Evolutionary conservation across 2,329 filamentous ascomycete genomes (phyloP).

Genomic region (Chrysosporium queenslandicum): DNA sequence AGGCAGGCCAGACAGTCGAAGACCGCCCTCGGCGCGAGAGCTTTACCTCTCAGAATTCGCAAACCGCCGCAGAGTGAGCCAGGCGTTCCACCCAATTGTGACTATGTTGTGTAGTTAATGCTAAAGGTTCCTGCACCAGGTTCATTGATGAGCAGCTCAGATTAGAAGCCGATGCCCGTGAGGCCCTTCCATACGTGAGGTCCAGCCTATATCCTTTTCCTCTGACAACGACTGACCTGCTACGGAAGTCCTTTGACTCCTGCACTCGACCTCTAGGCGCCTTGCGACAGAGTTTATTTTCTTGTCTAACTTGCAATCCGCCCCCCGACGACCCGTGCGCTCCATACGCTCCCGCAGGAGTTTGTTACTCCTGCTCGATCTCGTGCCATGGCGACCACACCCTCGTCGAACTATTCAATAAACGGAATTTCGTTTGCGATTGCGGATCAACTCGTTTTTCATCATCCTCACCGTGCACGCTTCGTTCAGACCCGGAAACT

Average conservation of each 20-base stretch:
- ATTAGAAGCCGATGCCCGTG: slow-evolving; percentile 88
- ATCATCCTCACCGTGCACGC: slow-evolving; percentile 58
- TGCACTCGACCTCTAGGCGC: slow-evolving; percentile 87
- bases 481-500: slow-evolving; percentile 63
- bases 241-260: slow-evolving; percentile 69
- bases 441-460: slow-evolving; percentile 80
- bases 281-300: slow-evolving; percentile 78
- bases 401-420: slow-evolving; percentile 90
- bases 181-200: slow-evolving; percentile 81
- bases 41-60: slow-evolving; percentile 49
- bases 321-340: slow-evolving; percentile 46
- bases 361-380: slow-evolving; percentile 95
- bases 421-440: slow-evolving; percentile 92
- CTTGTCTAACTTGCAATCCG: slow-evolving; percentile 88
- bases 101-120: background rate
- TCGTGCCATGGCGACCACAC: slow-evolving; percentile 93
- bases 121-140: slow-evolving; percentile 34
- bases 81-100: background rate
- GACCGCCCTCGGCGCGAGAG: slow-evolving; percentile 28
- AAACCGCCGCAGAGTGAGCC: slow-evolving; percentile 60
- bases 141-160: slow-evolving; percentile 84
- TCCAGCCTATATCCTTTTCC: background rate
- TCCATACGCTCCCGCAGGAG: slow-evolving; percentile 62
- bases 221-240: background rate
- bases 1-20: slow-evolving; percentile 11